Evolutionary conservation across 352 stramenopile genomes (phyloP).

Genomic region (Phytophthora tubulina): DNA sequence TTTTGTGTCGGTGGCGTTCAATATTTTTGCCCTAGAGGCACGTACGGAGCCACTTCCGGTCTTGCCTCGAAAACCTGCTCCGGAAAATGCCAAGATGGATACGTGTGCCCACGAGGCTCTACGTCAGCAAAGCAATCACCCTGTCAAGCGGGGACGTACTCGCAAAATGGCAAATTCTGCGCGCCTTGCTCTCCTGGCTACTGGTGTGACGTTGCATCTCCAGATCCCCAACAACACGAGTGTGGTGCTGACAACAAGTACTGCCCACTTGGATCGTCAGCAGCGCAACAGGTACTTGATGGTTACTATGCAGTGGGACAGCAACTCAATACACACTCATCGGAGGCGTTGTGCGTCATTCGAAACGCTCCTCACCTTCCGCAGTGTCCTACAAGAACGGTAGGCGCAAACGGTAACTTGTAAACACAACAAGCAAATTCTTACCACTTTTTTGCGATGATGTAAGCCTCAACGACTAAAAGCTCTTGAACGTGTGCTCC

Average conservation of each 20-base stretch:
- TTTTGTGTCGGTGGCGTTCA: slow-evolving; percentile 67
- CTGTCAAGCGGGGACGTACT: slow-evolving; percentile 69
- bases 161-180: slow-evolving; percentile 63
- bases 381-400: slow-evolving; percentile 66
- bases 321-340: slow-evolving; percentile 48
- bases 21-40: slow-evolving; percentile 63
- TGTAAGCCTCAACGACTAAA: slow-evolving; percentile 48
- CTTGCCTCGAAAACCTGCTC: slow-evolving; percentile 57
- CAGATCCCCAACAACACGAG: slow-evolving; percentile 55
- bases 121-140: slow-evolving; percentile 50
- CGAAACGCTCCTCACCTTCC: slow-evolving; percentile 58
- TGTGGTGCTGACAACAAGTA: slow-evolving; percentile 57
- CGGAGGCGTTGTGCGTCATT: slow-evolving; percentile 48
- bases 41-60: slow-evolving; percentile 57
- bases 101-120: slow-evolving; percentile 59
- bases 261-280: slow-evolving; percentile 65
- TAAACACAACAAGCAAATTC: slow-evolving; percentile 19
- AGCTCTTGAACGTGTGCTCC: slow-evolving; percentile 81
- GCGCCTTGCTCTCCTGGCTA: slow-evolving; percentile 63
- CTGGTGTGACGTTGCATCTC: slow-evolving; percentile 59
- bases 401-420: slow-evolving; percentile 49
- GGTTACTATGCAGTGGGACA: slow-evolving; percentile 60
- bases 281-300: slow-evolving; percentile 34
- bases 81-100: slow-evolving; percentile 64
- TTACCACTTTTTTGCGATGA: slow-evolving; percentile 8